Percentiles rank a stretch among this genome's conserved stretches.
These are phyloP conservation scores for Colletotrichum orchidophilum DNA, from an alignment of 2,329 filamentous ascomycete genomes.

Conservation along the genomic window DNA sequence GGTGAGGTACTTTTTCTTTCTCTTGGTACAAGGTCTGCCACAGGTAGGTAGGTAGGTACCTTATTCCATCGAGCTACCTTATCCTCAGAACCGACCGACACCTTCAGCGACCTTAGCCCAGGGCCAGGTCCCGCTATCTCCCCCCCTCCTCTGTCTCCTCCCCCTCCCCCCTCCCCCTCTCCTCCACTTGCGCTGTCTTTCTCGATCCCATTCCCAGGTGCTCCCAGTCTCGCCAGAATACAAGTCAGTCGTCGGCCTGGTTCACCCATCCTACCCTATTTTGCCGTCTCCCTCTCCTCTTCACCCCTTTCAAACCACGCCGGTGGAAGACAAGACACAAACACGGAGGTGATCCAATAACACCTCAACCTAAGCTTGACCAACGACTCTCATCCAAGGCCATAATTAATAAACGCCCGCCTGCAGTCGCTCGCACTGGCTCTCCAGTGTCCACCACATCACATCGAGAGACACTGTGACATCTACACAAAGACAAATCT, in stretches of 20 bases:
- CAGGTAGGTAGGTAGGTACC: too few species aligned
- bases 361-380: too few species aligned
- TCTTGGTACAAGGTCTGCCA: neutral
- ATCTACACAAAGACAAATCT: conserved; percentile 9
- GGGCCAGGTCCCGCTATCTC: neutral
- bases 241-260: neutral
- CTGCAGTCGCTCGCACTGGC: neutral
- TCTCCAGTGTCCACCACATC: neutral
- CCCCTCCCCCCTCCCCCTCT: neutral
- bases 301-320: too few species aligned
- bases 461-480: neutral
- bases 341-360: neutral
- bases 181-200: conserved; percentile 4
- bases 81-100: too few species aligned
- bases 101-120: neutral
- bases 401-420: neutral
- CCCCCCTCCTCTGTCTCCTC: neutral
- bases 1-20: neutral
- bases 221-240: conserved; percentile 12
- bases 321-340: neutral
- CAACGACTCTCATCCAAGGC: neutral
- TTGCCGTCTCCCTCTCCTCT: neutral
- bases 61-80: neutral
- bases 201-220: neutral
- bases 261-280: neutral